These are phyloP conservation scores for Mollisia scopiformis DNA, from an alignment of 2,329 filamentous ascomycete genomes.

Conservation along the genomic window DNA sequence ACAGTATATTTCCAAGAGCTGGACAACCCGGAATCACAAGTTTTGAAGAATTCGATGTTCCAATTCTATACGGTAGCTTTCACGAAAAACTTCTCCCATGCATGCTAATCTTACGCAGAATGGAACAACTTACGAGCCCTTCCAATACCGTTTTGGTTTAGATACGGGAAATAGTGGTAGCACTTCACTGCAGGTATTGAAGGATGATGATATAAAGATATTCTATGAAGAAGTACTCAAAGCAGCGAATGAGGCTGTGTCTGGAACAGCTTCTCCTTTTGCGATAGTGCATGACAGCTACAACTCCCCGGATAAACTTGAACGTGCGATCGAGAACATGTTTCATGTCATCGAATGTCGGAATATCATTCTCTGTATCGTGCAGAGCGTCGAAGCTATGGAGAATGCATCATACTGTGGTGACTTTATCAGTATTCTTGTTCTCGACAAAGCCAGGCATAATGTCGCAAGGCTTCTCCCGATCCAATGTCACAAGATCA, in stretches of 20 bases:
- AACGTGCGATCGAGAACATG: constrained; percentile 5
- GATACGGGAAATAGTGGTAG: too few species aligned
- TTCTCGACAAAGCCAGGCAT: constrained; percentile 3
- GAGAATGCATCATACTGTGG: constrained; percentile 5
- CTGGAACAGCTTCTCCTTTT: not conserved
- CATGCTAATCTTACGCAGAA: constrained; percentile 2
- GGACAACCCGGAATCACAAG: not conserved
- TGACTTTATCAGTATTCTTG: constrained; percentile 15
- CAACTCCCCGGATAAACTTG: not conserved
- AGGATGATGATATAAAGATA: too few species aligned
- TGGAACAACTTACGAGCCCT: not conserved
- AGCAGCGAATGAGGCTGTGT: too few species aligned
- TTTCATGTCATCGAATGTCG: constrained; percentile 17
- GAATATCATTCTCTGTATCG: constrained; percentile 13
- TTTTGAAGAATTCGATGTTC: not conserved
- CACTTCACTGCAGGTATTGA: too few species aligned
- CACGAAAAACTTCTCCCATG: not conserved
- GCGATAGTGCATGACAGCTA: not conserved
- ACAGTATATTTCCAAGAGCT: constrained; percentile 9
- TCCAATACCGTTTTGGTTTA: not conserved
- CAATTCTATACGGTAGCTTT: constrained; percentile 1
- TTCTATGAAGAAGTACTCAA: too few species aligned
- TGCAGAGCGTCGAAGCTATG: constrained; percentile 8
- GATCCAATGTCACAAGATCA: constrained; percentile 12
- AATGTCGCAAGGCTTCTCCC: constrained; percentile 12